These are phyloP conservation scores for Pinus taeda DNA, from an alignment of 75 land plant species.

Conservation along the genomic window DNA sequence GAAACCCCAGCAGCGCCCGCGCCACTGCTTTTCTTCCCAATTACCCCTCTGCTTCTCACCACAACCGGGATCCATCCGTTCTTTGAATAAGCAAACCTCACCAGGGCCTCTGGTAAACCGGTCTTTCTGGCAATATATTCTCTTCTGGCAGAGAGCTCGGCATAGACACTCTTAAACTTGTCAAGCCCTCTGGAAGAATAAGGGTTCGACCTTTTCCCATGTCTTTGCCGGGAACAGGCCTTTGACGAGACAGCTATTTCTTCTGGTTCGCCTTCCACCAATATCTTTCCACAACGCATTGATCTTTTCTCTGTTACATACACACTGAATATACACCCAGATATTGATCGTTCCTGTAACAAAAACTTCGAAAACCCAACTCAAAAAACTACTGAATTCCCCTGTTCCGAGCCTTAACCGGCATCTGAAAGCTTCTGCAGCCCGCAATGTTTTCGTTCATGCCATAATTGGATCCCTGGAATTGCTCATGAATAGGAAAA, in stretches of 20 bases:
- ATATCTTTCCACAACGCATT: not conserved
- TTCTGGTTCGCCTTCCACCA: not conserved
- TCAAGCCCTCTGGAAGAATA: slow-evolving; percentile 2
- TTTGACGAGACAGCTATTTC: not conserved
- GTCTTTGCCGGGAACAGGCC: not conserved
- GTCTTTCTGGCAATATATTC: slow-evolving; percentile 8
- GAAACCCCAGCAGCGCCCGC: not conserved
- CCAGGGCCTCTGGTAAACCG: slow-evolving; percentile 3
- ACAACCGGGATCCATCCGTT: slow-evolving; percentile 8
- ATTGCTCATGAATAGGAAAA: no score
- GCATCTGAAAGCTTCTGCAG: no score
- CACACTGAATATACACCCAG: not conserved
- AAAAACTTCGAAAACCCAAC: no score
- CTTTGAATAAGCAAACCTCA: not conserved
- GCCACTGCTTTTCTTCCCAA: no score
- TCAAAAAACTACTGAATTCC: no score
- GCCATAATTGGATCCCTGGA: no score
- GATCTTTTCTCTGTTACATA: not conserved
- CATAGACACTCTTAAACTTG: slow-evolving; percentile 3
- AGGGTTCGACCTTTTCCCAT: not conserved
- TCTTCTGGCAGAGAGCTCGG: slow-evolving; percentile 11
- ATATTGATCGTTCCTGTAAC: not conserved
- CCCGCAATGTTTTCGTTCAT: no score
- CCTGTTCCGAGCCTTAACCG: no score
- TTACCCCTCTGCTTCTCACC: not conserved